Evolutionary conservation across 2,329 filamentous ascomycete species (phyloP).

Genomic region (Coniochaeta pulveracea): DNA sequence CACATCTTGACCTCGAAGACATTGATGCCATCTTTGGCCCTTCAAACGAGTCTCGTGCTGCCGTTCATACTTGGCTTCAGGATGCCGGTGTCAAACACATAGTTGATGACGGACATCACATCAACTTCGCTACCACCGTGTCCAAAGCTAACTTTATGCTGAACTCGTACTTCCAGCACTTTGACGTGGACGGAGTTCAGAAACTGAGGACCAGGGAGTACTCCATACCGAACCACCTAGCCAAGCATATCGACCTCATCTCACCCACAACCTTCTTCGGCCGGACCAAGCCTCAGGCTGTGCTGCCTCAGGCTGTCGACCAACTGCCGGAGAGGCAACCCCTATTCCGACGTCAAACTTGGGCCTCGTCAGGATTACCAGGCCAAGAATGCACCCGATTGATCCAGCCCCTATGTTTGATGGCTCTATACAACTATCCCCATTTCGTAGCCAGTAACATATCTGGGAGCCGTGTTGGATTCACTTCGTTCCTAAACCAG

Average conservation of each 20-base stretch:
- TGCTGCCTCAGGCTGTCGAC: slow-evolving; percentile 3
- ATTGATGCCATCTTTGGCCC: slow-evolving; percentile 14
- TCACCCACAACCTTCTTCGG: slow-evolving; percentile 35
- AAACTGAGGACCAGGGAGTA: slow-evolving; percentile 20
- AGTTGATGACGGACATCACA: slow-evolving; percentile 10
- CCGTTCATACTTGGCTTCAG: slow-evolving; percentile 13
- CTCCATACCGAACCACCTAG: slow-evolving; percentile 21
- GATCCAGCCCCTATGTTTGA: slow-evolving; percentile 35
- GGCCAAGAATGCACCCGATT: slow-evolving; percentile 15
- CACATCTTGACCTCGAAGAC: slow-evolving; percentile 13
- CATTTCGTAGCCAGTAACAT: slow-evolving; percentile 29
- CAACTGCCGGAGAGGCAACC: not conserved
- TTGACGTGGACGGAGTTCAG: slow-evolving; percentile 21
- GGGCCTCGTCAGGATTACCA: slow-evolving; percentile 5
- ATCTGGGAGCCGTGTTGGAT: slow-evolving; percentile 35
- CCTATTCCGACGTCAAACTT: slow-evolving; percentile 1
- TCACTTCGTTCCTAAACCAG: slow-evolving; percentile 39
- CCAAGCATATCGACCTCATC: slow-evolving; percentile 28
- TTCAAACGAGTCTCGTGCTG: slow-evolving; percentile 10
- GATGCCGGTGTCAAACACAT: slow-evolving; percentile 9
- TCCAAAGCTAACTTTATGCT: slow-evolving; percentile 25
- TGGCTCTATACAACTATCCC: slow-evolving; percentile 34
- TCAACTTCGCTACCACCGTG: slow-evolving; percentile 24
- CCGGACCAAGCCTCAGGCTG: slow-evolving; percentile 11
- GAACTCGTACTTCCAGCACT: slow-evolving; percentile 29